Base-by-base conservation (phyloP, 176 grass and related monocot species). In the Elaeis guineensis region DNA sequence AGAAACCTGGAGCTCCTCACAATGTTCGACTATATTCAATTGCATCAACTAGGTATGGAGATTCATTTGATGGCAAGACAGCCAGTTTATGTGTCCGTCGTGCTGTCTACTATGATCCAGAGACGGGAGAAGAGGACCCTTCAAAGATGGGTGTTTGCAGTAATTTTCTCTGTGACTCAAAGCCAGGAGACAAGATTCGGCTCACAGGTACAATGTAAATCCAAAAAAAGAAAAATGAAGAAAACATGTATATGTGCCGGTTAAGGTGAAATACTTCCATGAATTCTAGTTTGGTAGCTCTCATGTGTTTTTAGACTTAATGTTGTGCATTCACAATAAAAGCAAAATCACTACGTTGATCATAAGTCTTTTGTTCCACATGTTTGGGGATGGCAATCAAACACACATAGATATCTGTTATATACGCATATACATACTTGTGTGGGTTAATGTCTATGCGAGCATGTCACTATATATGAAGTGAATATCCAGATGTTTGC, bases 1-100 rank as follows among this genome's bases (percentile, higher is more conserved):
- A 91, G 70, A 97, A 91, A 77, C 92, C 92, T 57, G 84, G 92
- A 16, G 54, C 54, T 19, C 87, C 92, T 39, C 75, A 97, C 58
- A 91, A 80, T 79, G 92, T 91, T 19, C 69, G 92, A 44, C 87
- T 97, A 21, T 97, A 97, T 75, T 97, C 87, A 53, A 88, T 97
- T 78, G 92, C 92, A 26, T 97, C 92, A 62, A 91, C 92, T 25
- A 78, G 87, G 59, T 97, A 88, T 58, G 87, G 92, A 61, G 92
- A 97, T 59, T 82, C 84, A 29, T 97, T 91, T 75, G 81, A 97
- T 61, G 92, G 92, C 54, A 85, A 65, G 75, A 91, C 84, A 48
- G 78, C 78, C 3, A 97, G 80, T 57, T 82, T 97, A 48, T 91
- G 92, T 60, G 92, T 97, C 58, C 75, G 87, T 4, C 86, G 87